These are phyloP conservation scores for Phytopythium helicoides DNA, from an alignment of 352 stramenopile genomes.

Conservation along the genomic window DNA sequence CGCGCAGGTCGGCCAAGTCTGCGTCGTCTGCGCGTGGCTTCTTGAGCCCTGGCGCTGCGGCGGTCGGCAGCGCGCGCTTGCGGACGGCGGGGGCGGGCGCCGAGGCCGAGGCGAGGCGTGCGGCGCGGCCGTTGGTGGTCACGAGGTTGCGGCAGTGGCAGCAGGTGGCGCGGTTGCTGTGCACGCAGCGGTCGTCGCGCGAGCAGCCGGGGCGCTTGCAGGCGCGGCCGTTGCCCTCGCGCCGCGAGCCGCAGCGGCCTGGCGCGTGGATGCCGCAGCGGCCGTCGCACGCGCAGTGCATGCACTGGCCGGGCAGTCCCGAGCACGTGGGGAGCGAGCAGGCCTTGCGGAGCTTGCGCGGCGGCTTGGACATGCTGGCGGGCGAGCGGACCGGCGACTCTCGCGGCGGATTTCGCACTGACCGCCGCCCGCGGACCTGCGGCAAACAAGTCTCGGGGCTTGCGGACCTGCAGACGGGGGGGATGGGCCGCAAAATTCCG, in stretches of 20 bases:
- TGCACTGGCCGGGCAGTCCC: slow-evolving; percentile 54
- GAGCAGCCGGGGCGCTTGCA: slow-evolving; percentile 64
- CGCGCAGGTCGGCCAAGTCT: slow-evolving; percentile 14
- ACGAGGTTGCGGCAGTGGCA: slow-evolving; percentile 81
- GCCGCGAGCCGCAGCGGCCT: slow-evolving; percentile 52
- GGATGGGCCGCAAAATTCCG: slow-evolving; percentile 1
- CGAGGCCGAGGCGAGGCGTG: slow-evolving; percentile 30
- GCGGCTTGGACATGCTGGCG: neutral
- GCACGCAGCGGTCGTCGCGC: slow-evolving; percentile 58
- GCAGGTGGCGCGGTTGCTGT: slow-evolving; percentile 73
- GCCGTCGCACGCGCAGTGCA: slow-evolving; percentile 83
- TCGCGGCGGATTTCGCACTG: too few relatives aligned
- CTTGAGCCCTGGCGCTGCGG: slow-evolving; percentile 1
- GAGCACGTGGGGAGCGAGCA: slow-evolving; percentile 67
- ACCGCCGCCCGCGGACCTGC: too few relatives aligned
- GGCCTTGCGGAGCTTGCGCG: slow-evolving; percentile 64
- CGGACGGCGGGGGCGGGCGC: slow-evolving; percentile 1
- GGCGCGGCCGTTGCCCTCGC: slow-evolving; percentile 58
- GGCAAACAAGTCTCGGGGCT: neutral
- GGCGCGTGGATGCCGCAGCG: slow-evolving; percentile 53
- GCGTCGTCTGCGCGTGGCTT: slow-evolving; percentile 11
- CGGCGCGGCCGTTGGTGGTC: slow-evolving; percentile 41
- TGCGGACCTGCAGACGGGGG: neutral
- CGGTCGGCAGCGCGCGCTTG: slow-evolving; percentile 6
- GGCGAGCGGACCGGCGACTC: too few relatives aligned